phyloP scores from a whole-genome alignment of 805 yeast species.

The Saccharomyces eubayanus region DNA sequence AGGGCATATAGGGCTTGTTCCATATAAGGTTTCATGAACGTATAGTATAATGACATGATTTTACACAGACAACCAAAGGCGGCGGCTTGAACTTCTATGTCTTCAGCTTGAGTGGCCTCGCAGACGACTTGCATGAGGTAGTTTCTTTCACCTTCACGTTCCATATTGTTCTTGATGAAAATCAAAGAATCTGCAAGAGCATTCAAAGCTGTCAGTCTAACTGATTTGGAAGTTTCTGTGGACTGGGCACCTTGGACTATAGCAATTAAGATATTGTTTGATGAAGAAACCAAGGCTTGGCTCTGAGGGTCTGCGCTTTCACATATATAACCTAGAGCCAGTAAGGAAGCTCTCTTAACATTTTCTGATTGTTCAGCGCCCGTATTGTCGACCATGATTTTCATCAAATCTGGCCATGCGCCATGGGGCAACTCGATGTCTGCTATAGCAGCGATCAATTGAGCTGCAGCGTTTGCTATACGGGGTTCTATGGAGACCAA shows the following conservation, averaged over 20 bases:
- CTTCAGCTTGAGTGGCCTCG: slow-evolving; percentile 92
- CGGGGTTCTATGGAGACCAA: slow-evolving; percentile 58
- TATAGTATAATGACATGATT: slow-evolving; percentile 83
- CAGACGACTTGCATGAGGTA: slow-evolving; percentile 98
- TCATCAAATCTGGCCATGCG: slow-evolving; percentile 85
- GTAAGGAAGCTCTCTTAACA: slow-evolving; percentile 77
- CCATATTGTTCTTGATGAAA: slow-evolving; percentile 82
- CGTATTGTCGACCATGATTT: slow-evolving; percentile 78
- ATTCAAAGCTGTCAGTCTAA: slow-evolving; percentile 82
- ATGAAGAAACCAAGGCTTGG: slow-evolving; percentile 68
- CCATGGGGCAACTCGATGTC: slow-evolving; percentile 81
- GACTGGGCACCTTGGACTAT: slow-evolving; percentile 94
- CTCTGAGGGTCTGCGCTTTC: slow-evolving; percentile 79
- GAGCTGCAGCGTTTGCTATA: slow-evolving; percentile 86
- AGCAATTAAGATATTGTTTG: slow-evolving; percentile 88
- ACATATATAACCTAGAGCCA: slow-evolving; percentile 92
- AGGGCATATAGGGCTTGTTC: slow-evolving; percentile 89
- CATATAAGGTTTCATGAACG: slow-evolving; percentile 90
- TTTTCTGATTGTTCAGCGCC: slow-evolving; percentile 65
- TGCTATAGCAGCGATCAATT: slow-evolving; percentile 94
- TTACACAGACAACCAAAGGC: slow-evolving; percentile 93
- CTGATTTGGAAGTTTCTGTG: slow-evolving; percentile 63
- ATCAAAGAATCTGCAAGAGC: slow-evolving; percentile 87
- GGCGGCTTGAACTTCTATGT: slow-evolving; percentile 76
- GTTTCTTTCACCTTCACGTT: slow-evolving; percentile 89